Evolutionary conservation across 768 basidiomycete genomes (phyloP).

Genomic region (Termitomyces sp.): DNA sequence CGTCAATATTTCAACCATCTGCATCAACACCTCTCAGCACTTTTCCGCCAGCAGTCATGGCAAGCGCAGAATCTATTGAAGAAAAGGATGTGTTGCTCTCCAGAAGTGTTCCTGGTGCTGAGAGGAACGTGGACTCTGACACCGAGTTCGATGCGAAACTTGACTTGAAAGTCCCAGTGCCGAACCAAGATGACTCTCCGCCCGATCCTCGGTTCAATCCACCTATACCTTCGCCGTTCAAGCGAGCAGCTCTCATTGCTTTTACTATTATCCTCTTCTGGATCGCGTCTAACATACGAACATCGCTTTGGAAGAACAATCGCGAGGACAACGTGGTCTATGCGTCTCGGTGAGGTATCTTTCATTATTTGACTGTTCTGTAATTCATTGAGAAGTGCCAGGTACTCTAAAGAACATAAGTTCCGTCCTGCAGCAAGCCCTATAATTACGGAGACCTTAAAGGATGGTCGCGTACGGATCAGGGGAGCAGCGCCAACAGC

Average conservation of each 20-base stretch:
- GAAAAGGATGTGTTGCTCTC: slow-evolving; percentile 4
- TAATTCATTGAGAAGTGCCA: slow-evolving; percentile 20
- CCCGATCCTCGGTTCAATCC: slow-evolving; percentile 31
- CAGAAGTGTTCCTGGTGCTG: background rate
- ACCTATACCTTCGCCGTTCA: slow-evolving; percentile 40
- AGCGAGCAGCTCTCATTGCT: slow-evolving; percentile 40
- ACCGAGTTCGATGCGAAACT: background rate
- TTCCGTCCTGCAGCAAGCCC: slow-evolving; percentile 85
- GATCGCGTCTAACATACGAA: slow-evolving; percentile 35
- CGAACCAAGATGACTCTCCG: background rate
- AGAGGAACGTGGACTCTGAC: background rate
- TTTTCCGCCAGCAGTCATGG: background rate
- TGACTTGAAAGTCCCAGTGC: background rate
- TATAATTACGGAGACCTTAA: slow-evolving; percentile 70
- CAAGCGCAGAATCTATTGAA: background rate
- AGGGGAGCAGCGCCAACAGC: slow-evolving; percentile 62
- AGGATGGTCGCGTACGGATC: slow-evolving; percentile 64
- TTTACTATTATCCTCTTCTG: slow-evolving; percentile 40
- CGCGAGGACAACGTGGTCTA: slow-evolving; percentile 46
- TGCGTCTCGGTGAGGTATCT: slow-evolving; percentile 51
- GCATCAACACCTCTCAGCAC: background rate
- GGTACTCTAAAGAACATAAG: slow-evolving; percentile 81
- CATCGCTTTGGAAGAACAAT: slow-evolving; percentile 19
- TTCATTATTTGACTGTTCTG: background rate
- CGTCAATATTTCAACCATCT: no score